phyloP scores from a whole-genome alignment of 192 early-diverging fungal species.

The Gamsiella multidivaricata region DNA sequence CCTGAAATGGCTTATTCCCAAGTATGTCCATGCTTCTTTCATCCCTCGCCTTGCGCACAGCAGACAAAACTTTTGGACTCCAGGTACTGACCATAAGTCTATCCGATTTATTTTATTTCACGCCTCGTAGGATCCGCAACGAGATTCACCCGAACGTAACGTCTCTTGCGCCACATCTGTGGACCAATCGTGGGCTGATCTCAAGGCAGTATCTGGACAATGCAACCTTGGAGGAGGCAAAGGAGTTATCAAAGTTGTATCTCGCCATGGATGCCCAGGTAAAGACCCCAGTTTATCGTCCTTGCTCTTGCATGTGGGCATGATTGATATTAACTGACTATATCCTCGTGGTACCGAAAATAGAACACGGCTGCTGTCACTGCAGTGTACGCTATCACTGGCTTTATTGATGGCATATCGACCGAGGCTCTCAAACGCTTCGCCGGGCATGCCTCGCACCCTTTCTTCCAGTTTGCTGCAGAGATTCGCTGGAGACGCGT shows the following conservation, averaged over 20 bases:
- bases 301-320: no score
- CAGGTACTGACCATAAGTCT: background rate
- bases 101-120: background rate
- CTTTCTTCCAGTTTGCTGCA: constrained; percentile 32
- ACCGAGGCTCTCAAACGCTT: constrained; percentile 21
- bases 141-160: constrained; percentile 41
- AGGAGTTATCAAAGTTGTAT: constrained; percentile 25
- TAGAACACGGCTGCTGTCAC: constrained; percentile 48
- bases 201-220: constrained; percentile 40
- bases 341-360: no score
- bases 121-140: constrained; percentile 40
- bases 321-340: no score
- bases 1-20: constrained; percentile 47
- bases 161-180: constrained; percentile 4
- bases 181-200: background rate
- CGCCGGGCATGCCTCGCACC: constrained; percentile 19
- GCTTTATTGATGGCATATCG: constrained; percentile 21
- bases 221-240: constrained; percentile 33
- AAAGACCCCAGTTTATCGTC: background rate
- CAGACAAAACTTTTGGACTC: background rate
- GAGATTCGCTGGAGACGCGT: constrained; percentile 37
- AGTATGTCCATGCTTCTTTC: constrained; percentile 6
- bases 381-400: constrained; percentile 17
- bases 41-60: background rate
- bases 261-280: constrained; percentile 44